These are phyloP conservation scores for Schwanniomyces yamadae DNA, from an alignment of 805 yeast species.

Conservation along the genomic window DNA sequence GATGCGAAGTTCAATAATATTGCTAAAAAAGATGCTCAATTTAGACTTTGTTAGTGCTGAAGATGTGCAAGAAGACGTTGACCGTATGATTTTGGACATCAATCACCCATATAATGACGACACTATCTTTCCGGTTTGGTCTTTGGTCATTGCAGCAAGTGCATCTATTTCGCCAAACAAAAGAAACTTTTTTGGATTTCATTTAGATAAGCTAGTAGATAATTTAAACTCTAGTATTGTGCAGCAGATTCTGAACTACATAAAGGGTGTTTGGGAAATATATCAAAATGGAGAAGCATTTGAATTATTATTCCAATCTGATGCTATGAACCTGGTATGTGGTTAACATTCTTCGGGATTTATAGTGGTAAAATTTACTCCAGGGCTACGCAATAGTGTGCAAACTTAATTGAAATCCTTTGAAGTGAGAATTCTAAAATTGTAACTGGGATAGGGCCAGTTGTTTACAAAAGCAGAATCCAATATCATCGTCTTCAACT, in stretches of 20 bases:
- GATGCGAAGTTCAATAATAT: slow-evolving; percentile 4
- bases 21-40: slow-evolving; percentile 5
- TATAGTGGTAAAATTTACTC: not conserved
- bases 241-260: slow-evolving; percentile 5
- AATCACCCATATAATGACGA: slow-evolving; percentile 5
- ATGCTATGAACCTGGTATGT: slow-evolving; percentile 4
- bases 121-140: slow-evolving; percentile 7
- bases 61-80: slow-evolving; percentile 4
- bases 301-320: slow-evolving; percentile 5
- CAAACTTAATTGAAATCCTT: too few relatives aligned
- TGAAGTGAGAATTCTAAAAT: not conserved
- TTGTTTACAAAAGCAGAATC: slow-evolving; percentile 3
- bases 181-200: slow-evolving; percentile 1
- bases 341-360: not conserved
- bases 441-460: not conserved
- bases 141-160: slow-evolving; percentile 4
- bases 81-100: slow-evolving; percentile 4
- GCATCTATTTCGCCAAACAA: slow-evolving; percentile 1
- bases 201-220: slow-evolving; percentile 1
- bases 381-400: too few relatives aligned
- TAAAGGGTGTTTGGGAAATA: not conserved
- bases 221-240: slow-evolving; percentile 7
- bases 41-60: slow-evolving; percentile 1
- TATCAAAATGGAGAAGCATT: slow-evolving; percentile 1
- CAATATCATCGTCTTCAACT: not conserved